Evolutionary conservation across 176 grass and related monocot genomes (phyloP), one percentile per base, ranked within the genome.

Genomic region (Rhynchospora tenuis): DNA sequence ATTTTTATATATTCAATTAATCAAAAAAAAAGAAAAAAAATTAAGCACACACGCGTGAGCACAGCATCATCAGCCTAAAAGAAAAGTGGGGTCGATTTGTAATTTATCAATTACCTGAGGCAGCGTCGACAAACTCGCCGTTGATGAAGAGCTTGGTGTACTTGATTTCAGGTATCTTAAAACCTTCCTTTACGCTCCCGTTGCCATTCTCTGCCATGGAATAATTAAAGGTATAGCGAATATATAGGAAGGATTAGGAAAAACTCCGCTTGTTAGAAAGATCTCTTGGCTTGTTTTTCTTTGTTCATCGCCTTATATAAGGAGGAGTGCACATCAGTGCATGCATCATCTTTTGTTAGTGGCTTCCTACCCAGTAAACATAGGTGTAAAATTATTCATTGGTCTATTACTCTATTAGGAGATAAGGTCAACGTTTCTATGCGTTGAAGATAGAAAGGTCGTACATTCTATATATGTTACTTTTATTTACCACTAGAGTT

Each of bases 101-200:
- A 79, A 80, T 42, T 33, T 69, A 48, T 61, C 1, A 55, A 44
- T 19, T 79, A 90, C 88, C 84, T 33, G 88, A 90, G 43, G 56
- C 8, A 2, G 88, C 63, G 80, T 90, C 88, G 2, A 84, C 85
- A 22, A 90, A 90, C 9, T 86, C 12, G 55, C 88, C 88, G 57
- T 90, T 87, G 81, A 90, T 90, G 64, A 90, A 90, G 48, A 90
- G 84, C 81, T 90, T 84, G 38, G 85, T 87, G 85, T 84, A 86
- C 73, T 84, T 87, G 47, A 90, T 64, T 26, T 89, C 88, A 6
- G 88, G 88, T n/a, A 84, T 11, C 85, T 81, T 48, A 78, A 84
- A 80, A 19, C 73, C 64, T 50, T 46, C 4, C 50, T 74, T 75
- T 10, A 23, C 69, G 12, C 81, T 46, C 7, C 51, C 43, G 22